Conservation (phyloP, 78 protist species). For the Dictyostelium discoideum region DNA sequence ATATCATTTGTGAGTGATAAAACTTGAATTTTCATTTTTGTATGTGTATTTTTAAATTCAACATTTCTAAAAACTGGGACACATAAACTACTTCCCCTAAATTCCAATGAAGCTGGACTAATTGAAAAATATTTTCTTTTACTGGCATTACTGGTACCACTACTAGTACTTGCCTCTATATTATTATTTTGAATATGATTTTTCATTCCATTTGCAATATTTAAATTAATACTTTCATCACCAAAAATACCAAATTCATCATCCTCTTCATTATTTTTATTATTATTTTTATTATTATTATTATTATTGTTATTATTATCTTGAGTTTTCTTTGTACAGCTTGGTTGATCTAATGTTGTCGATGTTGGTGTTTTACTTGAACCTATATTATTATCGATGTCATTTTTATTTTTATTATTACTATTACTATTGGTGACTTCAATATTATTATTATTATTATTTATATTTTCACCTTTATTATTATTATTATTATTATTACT, state of each 20-base stretch:
- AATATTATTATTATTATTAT: neutral
- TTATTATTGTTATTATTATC: neutral
- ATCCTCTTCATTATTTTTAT: neutral
- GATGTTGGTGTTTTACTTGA: neutral
- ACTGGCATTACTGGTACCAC: neutral
- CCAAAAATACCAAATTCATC: neutral
- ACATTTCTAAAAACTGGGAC: conserved; percentile 3
- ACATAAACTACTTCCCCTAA: conserved; percentile 16
- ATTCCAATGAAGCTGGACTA: neutral
- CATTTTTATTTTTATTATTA: neutral
- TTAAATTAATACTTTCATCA: conserved; percentile 8
- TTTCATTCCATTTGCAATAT: neutral
- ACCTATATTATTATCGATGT: conserved; percentile 1
- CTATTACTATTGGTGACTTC: neutral
- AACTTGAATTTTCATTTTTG: conserved; percentile 29
- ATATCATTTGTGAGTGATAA: conserved; percentile 11
- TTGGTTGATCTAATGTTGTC: neutral
- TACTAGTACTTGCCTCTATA: neutral
- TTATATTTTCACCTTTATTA: neutral
- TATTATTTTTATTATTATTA: neutral
- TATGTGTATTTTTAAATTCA: neutral
- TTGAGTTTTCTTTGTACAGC: neutral
- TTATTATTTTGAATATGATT: neutral
- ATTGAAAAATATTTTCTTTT: neutral
- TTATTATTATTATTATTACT: neutral